These are phyloP conservation scores for Leccinum subgranulosum DNA, from an alignment of 768 basidiomycete genomes.

Conservation along the genomic window DNA sequence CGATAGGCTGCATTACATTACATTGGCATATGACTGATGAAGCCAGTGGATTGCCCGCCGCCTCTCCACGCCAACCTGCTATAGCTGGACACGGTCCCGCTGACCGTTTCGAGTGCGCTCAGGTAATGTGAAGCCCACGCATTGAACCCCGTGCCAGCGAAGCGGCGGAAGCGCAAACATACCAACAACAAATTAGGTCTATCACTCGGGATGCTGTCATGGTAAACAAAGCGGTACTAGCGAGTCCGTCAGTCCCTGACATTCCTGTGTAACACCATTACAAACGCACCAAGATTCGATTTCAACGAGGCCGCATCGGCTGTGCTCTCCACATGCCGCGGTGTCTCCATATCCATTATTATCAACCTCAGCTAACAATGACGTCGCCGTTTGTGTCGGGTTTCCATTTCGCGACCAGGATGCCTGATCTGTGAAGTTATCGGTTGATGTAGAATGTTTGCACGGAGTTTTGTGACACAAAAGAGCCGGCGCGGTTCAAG, in stretches of 20 bases:
- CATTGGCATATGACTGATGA: constrained; percentile 7
- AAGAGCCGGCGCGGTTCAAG: constrained; percentile 6
- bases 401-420: constrained; percentile 25
- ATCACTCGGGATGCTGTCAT: constrained; percentile 30
- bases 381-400: constrained; percentile 15
- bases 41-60: not conserved
- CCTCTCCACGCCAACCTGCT: constrained; percentile 12
- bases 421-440: constrained; percentile 22
- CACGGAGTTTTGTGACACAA: constrained; percentile 19
- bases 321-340: constrained; percentile 19
- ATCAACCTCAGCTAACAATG: constrained; percentile 17
- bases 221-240: constrained; percentile 17
- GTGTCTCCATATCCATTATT: constrained; percentile 6
- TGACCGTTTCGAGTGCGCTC: constrained; percentile 18
- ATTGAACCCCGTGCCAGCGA: constrained; percentile 27
- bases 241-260: constrained; percentile 21
- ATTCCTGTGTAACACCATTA: constrained; percentile 13
- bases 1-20: constrained; percentile 1
- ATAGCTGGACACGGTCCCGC: constrained; percentile 9
- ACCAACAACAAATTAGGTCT: constrained; percentile 7
- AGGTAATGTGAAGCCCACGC: constrained; percentile 14
- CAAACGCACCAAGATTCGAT: constrained; percentile 3
- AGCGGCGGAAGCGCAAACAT: constrained; percentile 19
- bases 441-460: constrained; percentile 15
- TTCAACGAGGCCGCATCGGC: constrained; percentile 22